Conservation (phyloP, 177 flowering plant species). For the Vitis hybrid region DNA sequence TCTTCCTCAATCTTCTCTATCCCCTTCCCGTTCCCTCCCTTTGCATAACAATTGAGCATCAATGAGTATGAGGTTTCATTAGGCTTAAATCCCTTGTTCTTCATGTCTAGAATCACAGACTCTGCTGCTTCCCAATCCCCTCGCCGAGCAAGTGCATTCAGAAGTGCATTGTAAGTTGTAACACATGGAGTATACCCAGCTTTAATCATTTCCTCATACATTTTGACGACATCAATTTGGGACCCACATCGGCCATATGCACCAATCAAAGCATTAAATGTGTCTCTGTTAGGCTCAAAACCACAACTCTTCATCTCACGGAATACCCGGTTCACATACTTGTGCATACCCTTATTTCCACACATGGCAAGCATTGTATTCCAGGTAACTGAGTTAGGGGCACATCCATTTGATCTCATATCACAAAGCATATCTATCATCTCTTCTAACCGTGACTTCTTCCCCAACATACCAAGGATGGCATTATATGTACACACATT, state of each 20-base stretch:
- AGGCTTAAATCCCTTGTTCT: constrained; percentile 66
- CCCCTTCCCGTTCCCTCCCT: constrained; percentile 61
- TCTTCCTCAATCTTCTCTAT: constrained; percentile 56
- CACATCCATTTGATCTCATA: constrained; percentile 67
- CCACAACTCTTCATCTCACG: constrained; percentile 83
- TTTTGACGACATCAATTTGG: constrained; percentile 46
- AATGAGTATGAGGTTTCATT: constrained; percentile 74
- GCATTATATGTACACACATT: constrained; percentile 81
- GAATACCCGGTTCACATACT: constrained; percentile 56
- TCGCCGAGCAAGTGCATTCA: constrained; percentile 67
- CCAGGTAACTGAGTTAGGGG: constrained; percentile 83
- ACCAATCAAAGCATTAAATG: constrained; percentile 76
- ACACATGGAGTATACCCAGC: constrained; percentile 71
- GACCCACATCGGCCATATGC: constrained; percentile 90
- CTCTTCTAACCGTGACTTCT: constrained; percentile 57
- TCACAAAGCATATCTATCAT: constrained; percentile 69
- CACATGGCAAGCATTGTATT: constrained; percentile 80
- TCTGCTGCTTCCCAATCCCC: constrained; percentile 87
- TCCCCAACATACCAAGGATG: constrained; percentile 76
- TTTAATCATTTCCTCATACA: constrained; percentile 67
- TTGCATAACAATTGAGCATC: constrained; percentile 75
- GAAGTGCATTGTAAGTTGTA: constrained; percentile 77
- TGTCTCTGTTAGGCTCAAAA: constrained; percentile 80
- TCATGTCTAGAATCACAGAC: constrained; percentile 70
- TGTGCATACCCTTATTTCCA: constrained; percentile 64